Conservation (phyloP, 75 land plant genomes). For the Cunninghamia lanceolata region DNA sequence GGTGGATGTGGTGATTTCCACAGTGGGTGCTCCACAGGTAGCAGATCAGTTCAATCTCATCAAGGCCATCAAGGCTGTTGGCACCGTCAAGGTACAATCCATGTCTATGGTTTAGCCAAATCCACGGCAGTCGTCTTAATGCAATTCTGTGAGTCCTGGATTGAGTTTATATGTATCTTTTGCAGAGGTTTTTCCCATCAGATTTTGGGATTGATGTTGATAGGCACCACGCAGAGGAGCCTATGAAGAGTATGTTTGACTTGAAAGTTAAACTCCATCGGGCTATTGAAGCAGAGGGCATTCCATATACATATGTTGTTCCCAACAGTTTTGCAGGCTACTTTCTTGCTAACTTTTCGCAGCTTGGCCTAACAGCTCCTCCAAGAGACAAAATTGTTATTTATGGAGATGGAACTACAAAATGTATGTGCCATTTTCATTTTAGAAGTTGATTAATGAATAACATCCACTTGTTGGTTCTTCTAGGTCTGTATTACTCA, state of each 20-base stretch:
- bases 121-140: too few species aligned
- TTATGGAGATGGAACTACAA: too few species aligned
- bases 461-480: not conserved
- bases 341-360: constrained; percentile 21
- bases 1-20: too few species aligned
- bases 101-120: too few species aligned
- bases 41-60: too few species aligned
- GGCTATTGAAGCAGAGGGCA: constrained; percentile 25
- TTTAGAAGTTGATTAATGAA: not conserved
- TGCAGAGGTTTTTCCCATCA: constrained; percentile 50
- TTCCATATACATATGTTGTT: constrained; percentile 11
- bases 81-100: too few species aligned
- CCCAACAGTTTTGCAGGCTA: constrained; percentile 32
- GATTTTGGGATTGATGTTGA: constrained; percentile 55
- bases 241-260: constrained; percentile 8
- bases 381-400: too few species aligned
- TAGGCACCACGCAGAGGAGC: not conserved
- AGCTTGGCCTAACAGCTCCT: constrained; percentile 5
- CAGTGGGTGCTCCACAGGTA: too few species aligned
- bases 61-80: too few species aligned
- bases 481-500: not conserved
- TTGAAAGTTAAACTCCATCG: constrained; percentile 24
- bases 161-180: too few species aligned
- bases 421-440: not conserved
- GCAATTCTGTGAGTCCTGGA: too few species aligned